Percentiles rank a stretch among this genome's conserved stretches.
Conservation (phyloP, 345 rosid species). For the Eucalyptus sideroxylon region DNA sequence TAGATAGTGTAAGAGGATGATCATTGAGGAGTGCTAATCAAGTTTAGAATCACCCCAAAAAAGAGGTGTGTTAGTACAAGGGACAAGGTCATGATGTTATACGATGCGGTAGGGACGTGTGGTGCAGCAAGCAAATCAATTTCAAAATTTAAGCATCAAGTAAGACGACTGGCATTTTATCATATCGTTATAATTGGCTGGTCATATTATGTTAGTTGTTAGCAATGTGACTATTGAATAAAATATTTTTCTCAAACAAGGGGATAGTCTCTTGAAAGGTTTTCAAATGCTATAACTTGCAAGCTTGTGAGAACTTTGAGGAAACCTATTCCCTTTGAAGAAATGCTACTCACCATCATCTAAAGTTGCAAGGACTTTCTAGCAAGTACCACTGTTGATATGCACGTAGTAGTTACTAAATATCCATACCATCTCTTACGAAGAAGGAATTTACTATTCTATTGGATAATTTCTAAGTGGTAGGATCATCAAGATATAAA, state of each 20-base stretch:
- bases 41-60: background rate
- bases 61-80: background rate
- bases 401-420: background rate
- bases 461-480: too few species aligned
- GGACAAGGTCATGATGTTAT: background rate
- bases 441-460: too few species aligned
- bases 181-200: rapidly evolving
- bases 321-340: background rate
- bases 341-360: background rate
- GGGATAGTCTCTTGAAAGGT: too few species aligned
- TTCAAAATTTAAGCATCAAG: background rate
- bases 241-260: too few species aligned
- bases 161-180: too few species aligned
- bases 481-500: too few species aligned
- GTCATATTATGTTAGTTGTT: background rate
- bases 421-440: background rate
- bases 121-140: background rate
- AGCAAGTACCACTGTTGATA: background rate
- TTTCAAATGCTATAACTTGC: too few species aligned
- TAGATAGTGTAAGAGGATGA: too few species aligned
- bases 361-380: background rate
- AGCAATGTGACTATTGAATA: rapidly evolving
- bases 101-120: too few species aligned
- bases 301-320: background rate
- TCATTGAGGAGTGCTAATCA: background rate